phyloP scores from a whole-genome alignment of 2,329 filamentous ascomycete genomes.

The Magnaporthiopsis incrustans region DNA sequence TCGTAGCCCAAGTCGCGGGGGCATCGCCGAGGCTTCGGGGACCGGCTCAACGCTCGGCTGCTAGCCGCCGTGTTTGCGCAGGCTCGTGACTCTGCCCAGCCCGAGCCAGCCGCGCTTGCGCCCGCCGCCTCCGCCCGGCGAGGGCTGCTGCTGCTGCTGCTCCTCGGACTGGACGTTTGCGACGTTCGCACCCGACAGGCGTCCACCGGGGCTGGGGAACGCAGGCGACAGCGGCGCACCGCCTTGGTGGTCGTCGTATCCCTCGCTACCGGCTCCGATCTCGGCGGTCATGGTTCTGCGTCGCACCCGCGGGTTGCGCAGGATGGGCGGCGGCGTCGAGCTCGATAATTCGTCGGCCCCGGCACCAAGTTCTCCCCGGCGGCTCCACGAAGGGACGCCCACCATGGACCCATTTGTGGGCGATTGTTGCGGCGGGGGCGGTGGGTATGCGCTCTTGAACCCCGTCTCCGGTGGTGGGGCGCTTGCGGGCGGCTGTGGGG shows the following conservation, averaged over 20 bases:
- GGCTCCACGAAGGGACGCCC: slow-evolving; percentile 32
- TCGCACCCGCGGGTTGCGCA: slow-evolving; percentile 29
- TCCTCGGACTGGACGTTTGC: not conserved
- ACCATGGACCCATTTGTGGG: slow-evolving; percentile 16
- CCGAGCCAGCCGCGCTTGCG: slow-evolving; percentile 22
- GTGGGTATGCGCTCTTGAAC: slow-evolving; percentile 11
- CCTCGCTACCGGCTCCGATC: not conserved
- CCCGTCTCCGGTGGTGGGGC: slow-evolving; percentile 18
- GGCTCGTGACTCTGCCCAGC: slow-evolving; percentile 22
- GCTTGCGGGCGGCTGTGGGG: slow-evolving; percentile 15
- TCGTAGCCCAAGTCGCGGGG: not conserved
- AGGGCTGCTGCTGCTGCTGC: not conserved
- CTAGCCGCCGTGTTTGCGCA: slow-evolving; percentile 20
- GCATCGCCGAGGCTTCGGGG: not conserved
- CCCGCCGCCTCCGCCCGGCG: slow-evolving; percentile 13
- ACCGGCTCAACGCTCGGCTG: slow-evolving; percentile 4
- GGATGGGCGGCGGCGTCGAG: slow-evolving; percentile 49
- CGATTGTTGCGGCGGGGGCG: slow-evolving; percentile 5
- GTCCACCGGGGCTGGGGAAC: not conserved
- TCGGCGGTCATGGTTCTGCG: not conserved
- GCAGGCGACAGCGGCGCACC: slow-evolving; percentile 2
- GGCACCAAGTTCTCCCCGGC: slow-evolving; percentile 20
- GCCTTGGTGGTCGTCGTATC: not conserved
- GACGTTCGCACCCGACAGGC: not conserved
- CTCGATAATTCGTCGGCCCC: slow-evolving; percentile 36